Evolutionary conservation across 1,284 basidiomycete genomes (phyloP).

Genomic region (Apiotrichum brassicae): DNA sequence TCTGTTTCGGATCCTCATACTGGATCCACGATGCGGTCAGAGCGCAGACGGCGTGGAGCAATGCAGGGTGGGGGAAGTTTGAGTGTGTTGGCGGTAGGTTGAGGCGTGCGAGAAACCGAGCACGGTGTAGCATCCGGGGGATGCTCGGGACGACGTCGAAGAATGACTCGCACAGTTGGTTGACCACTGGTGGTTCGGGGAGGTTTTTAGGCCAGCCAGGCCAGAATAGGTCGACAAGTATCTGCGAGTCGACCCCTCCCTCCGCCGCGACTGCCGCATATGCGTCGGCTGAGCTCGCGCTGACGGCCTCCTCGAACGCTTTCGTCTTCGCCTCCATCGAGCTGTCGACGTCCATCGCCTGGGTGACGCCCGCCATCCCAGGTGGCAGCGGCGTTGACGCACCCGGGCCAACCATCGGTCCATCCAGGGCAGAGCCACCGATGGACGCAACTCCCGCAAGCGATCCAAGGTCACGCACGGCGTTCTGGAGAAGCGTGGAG

Average conservation of each 20-base stretch:
- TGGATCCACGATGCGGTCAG: slow-evolving; percentile 36
- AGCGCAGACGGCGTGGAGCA: slow-evolving; percentile 49
- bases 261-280: slow-evolving; percentile 11
- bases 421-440: background rate
- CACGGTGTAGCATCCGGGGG: slow-evolving; percentile 42
- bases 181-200: slow-evolving; percentile 44
- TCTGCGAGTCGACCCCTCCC: slow-evolving; percentile 30
- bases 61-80: slow-evolving; percentile 47
- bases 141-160: slow-evolving; percentile 43
- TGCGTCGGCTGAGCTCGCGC: background rate
- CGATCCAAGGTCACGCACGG: background rate
- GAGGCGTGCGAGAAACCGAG: slow-evolving; percentile 45
- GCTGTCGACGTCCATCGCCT: slow-evolving; percentile 3
- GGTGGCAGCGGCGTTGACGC: background rate
- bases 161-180: slow-evolving; percentile 43
- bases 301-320: background rate
- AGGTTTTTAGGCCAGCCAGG: slow-evolving; percentile 45
- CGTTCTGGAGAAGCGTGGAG: background rate
- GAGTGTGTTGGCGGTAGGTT: slow-evolving; percentile 47
- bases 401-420: background rate
- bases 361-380: background rate
- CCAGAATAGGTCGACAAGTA: slow-evolving; percentile 44
- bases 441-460: background rate
- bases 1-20: background rate
- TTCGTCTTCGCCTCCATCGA: background rate